phyloP scores from a whole-genome alignment of 225 moss, liverwort and hornwort genomes.

The Pseudoscleropodium purum region DNA sequence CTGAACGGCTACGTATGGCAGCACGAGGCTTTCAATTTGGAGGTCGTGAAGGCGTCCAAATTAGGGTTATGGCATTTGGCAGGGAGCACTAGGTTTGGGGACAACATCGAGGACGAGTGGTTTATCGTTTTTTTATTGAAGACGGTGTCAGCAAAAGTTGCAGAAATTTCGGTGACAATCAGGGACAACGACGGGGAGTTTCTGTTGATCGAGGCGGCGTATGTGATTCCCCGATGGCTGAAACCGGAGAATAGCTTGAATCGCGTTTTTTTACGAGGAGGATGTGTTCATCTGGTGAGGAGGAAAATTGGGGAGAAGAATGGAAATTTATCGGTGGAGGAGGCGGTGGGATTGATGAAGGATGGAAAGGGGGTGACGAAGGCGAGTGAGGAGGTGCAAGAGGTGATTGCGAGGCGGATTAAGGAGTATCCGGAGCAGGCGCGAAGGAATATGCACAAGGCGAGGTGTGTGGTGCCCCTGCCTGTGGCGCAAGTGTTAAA shows the following conservation, averaged over 20 bases:
- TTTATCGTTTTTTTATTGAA: slow-evolving; percentile 57
- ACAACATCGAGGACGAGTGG: slow-evolving; percentile 95
- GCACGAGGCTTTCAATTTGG: slow-evolving; percentile 69
- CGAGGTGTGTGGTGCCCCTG: slow-evolving; percentile 67
- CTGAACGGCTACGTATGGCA: slow-evolving; percentile 79
- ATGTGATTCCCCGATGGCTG: slow-evolving; percentile 71
- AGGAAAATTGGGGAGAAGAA: slow-evolving; percentile 16
- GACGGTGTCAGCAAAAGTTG: slow-evolving; percentile 32
- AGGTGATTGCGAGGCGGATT: slow-evolving; percentile 46
- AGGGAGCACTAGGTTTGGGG: slow-evolving; percentile 67
- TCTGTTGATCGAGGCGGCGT: slow-evolving; percentile 78
- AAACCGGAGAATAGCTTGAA: slow-evolving; percentile 80
- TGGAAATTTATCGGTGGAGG: slow-evolving; percentile 10
- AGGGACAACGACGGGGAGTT: slow-evolving; percentile 89
- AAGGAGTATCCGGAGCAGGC: slow-evolving; percentile 54
- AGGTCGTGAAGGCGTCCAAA: slow-evolving; percentile 8
- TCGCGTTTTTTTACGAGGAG: slow-evolving; percentile 57
- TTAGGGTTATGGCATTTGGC: slow-evolving; percentile 29
- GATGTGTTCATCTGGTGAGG: slow-evolving; percentile 49
- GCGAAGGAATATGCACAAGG: slow-evolving; percentile 52
- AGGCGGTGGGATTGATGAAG: slow-evolving; percentile 34
- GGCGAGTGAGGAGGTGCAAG: slow-evolving; percentile 55
- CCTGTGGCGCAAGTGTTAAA: slow-evolving; percentile 65
- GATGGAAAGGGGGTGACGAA: slow-evolving; percentile 4
- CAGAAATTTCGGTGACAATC: slow-evolving; percentile 47